Evolutionary conservation across 768 basidiomycete genomes (phyloP), one percentile per base, ranked within the genome.

Genomic region (Phaffia tasmanica): DNA sequence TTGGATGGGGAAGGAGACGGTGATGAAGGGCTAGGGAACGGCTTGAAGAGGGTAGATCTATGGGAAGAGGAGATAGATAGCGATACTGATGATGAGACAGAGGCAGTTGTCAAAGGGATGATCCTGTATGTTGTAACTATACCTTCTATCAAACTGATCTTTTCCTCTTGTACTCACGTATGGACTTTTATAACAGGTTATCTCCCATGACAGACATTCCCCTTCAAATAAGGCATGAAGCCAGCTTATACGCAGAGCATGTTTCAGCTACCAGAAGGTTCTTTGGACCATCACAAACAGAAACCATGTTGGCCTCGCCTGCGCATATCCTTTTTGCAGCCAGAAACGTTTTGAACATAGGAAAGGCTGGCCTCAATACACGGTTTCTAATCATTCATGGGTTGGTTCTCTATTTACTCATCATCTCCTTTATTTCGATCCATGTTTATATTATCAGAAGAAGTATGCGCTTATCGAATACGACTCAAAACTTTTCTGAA

Each of bases 301-400:
- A 60, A 47, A 58, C 56, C n/a, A 65, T 65, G 64, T 57, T 65
- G 16, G 64, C 64, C 1, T 65, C 64, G 29, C 64, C 64, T 21
- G 42, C 48, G 0, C 57, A 59, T 11, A 23, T 57, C 48, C 58
- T 65, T 2, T 65, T 59, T 29, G 64, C 64, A 16, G 64, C 64
- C 16, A 65, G 60, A 53, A 53, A 57, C 32, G 64, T 65, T 6
- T 48, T 65, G 23, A 46, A 65, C 49, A 19, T 65, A 4, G 49
- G 55, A 2, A 11, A 25, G 8, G 30, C 18, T 19, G 32, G 29
- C 46, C 47, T 65, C 48, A 60, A 59, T 57, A 48, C 25, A 42
- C 48, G 57, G 18, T 65, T 57, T 50, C 48, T 65, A 29, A 57
- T 65, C 25, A 49, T 65, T 21, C 64, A 65, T 49, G 64, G 64